These are phyloP conservation scores for Pogostemon cablin DNA, from an alignment of 257 asterid species.

Conservation along the genomic window DNA sequence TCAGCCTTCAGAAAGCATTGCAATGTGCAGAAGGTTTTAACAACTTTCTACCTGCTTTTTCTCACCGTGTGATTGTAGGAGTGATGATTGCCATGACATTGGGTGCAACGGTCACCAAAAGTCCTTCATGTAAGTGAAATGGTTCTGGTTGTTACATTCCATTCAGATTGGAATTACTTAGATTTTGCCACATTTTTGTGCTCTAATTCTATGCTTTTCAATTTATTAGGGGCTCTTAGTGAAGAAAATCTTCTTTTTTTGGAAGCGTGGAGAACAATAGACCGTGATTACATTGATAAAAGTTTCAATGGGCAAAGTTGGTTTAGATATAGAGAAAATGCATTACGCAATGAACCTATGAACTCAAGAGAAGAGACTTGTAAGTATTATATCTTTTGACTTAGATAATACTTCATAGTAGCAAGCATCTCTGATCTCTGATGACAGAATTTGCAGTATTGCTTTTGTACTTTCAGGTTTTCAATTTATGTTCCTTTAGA, in stretches of 20 bases:
- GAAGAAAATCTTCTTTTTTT: slow-evolving; percentile 93
- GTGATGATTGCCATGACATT: slow-evolving; percentile 71
- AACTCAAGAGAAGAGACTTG: slow-evolving; percentile 93
- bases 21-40: slow-evolving; percentile 38
- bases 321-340: slow-evolving; percentile 95
- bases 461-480: background rate
- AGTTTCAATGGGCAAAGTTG: slow-evolving; percentile 97
- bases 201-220: slow-evolving; percentile 21
- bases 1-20: slow-evolving; percentile 38
- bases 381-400: slow-evolving; percentile 41
- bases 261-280: slow-evolving; percentile 98
- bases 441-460: slow-evolving; percentile 14
- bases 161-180: background rate
- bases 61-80: slow-evolving; percentile 56
- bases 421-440: background rate
- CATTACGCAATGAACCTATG: slow-evolving; percentile 92
- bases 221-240: slow-evolving; percentile 71
- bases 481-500: background rate
- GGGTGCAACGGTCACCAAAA: slow-evolving; percentile 54
- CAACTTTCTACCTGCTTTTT: slow-evolving; percentile 37
- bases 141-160: slow-evolving; percentile 11
- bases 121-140: slow-evolving; percentile 65
- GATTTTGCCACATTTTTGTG: background rate
- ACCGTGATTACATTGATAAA: slow-evolving; percentile 95
- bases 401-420: background rate